Conservation (phyloP, 164 flowering plant genomes). For the Pachysandra terminalis region DNA sequence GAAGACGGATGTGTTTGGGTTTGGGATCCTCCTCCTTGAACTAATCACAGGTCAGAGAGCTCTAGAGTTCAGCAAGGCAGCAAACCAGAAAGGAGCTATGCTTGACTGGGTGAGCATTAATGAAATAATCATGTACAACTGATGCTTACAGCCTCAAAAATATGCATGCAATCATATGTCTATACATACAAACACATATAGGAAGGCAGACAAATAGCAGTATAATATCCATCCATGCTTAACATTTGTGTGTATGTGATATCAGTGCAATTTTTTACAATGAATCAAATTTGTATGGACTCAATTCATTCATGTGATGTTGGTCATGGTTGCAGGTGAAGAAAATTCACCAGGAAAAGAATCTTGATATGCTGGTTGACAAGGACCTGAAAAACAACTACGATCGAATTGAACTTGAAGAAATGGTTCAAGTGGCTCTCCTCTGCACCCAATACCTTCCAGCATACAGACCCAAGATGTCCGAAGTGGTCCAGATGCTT, state of each 20-base stretch:
- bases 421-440: too few relatives aligned
- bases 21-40: conserved; percentile 68
- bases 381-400: too few relatives aligned
- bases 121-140: not conserved
- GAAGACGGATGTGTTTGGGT: conserved; percentile 73
- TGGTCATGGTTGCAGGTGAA: too few relatives aligned
- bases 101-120: conserved; percentile 57
- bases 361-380: too few relatives aligned
- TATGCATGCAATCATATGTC: not conserved
- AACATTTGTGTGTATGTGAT: too few relatives aligned
- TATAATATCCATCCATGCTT: too few relatives aligned
- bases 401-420: too few relatives aligned
- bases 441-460: conserved; percentile 61
- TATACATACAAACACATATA: not conserved
- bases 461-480: conserved; percentile 59
- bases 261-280: too few relatives aligned
- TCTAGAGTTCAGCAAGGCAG: conserved; percentile 59
- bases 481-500: conserved; percentile 66
- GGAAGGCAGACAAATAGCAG: too few relatives aligned
- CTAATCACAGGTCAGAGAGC: conserved; percentile 64
- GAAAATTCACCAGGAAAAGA: too few relatives aligned
- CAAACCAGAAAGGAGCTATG: conserved; percentile 64
- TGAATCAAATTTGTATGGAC: too few relatives aligned
- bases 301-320: too few relatives aligned
- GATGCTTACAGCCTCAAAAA: not conserved